A percentile compares a stretch with the other conserved stretches of the same genome.
These are phyloP conservation scores for Yamadazyma diospyri DNA, from an alignment of 1,139 yeast species.

Conservation along the genomic window DNA sequence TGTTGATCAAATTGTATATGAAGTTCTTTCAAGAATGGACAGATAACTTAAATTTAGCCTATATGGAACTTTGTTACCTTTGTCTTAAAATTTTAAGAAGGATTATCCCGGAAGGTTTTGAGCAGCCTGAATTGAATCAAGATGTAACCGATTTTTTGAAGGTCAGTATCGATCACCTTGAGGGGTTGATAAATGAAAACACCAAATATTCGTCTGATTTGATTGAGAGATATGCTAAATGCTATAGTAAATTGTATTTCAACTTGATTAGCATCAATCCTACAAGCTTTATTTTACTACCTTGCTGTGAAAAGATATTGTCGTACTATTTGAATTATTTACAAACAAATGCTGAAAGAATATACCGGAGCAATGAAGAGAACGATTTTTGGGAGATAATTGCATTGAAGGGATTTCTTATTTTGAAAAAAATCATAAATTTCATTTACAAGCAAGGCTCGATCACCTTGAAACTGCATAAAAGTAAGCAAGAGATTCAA, in stretches of 20 bases:
- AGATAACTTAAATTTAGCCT: slow-evolving; percentile 34
- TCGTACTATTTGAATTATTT: slow-evolving; percentile 56
- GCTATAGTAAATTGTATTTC: slow-evolving; percentile 72
- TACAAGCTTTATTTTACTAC: slow-evolving; percentile 66
- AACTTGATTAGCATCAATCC: slow-evolving; percentile 58
- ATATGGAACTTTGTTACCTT: slow-evolving; percentile 71
- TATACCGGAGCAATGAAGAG: slow-evolving; percentile 53
- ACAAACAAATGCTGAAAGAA: slow-evolving; percentile 57
- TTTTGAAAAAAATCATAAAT: slow-evolving; percentile 62
- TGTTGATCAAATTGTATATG: slow-evolving; percentile 57
- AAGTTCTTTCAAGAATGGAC: slow-evolving; percentile 65
- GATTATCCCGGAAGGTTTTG: slow-evolving; percentile 73
- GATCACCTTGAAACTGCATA: slow-evolving; percentile 57
- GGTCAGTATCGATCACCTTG: slow-evolving; percentile 57
- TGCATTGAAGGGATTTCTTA: slow-evolving; percentile 65
- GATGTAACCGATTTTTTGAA: slow-evolving; percentile 60
- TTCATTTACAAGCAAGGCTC: slow-evolving; percentile 68
- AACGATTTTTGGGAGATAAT: slow-evolving; percentile 71
- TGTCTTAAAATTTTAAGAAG: slow-evolving; percentile 74
- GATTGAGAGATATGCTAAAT: slow-evolving; percentile 67
- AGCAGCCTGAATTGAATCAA: slow-evolving; percentile 58
- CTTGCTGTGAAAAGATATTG: slow-evolving; percentile 58
- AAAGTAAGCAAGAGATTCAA: slow-evolving; percentile 59
- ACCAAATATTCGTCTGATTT: slow-evolving; percentile 53
- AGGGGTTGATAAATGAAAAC: slow-evolving; percentile 51